These are phyloP conservation scores for Boletus smithii DNA, from an alignment of 1,284 basidiomycete species.

Conservation along the genomic window DNA sequence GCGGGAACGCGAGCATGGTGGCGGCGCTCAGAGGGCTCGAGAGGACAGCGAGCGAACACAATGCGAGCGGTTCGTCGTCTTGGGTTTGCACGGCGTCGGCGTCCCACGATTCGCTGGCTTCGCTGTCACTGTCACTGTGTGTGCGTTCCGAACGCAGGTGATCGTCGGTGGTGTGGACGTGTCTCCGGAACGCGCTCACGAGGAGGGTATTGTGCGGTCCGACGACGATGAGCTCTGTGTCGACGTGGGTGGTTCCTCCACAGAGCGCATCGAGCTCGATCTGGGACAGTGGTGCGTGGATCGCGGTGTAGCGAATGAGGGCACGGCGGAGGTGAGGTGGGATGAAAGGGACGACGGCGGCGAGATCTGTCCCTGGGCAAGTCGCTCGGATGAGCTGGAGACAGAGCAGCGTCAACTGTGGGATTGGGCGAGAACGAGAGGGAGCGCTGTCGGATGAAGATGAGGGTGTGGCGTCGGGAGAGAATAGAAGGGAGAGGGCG, in stretches of 20 bases:
- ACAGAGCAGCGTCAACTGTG: conserved; percentile 44
- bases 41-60: conserved; percentile 43
- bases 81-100: conserved; percentile 12
- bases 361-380: conserved; percentile 29
- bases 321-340: conserved; percentile 54
- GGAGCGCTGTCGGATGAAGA: not conserved
- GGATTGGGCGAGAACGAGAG: conserved; percentile 27
- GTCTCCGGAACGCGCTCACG: conserved; percentile 40
- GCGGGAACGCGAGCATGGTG: conserved; percentile 49
- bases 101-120: conserved; percentile 22
- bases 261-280: conserved; percentile 48
- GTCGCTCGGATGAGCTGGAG: conserved; percentile 38
- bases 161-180: not conserved
- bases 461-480: conserved; percentile 12
- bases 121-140: not conserved
- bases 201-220: conserved; percentile 48
- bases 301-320: conserved; percentile 53
- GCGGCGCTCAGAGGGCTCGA: conserved; percentile 34
- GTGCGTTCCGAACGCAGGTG: not conserved
- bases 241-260: conserved; percentile 47
- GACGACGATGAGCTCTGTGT: conserved; percentile 60
- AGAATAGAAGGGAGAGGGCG: conserved; percentile 52
- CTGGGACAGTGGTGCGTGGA: conserved; percentile 51
- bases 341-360: conserved; percentile 47
- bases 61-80: conserved; percentile 26